These are phyloP conservation scores for Sarocladium oryzae DNA, from an alignment of 2,329 filamentous ascomycete species.

Conservation along the genomic window DNA sequence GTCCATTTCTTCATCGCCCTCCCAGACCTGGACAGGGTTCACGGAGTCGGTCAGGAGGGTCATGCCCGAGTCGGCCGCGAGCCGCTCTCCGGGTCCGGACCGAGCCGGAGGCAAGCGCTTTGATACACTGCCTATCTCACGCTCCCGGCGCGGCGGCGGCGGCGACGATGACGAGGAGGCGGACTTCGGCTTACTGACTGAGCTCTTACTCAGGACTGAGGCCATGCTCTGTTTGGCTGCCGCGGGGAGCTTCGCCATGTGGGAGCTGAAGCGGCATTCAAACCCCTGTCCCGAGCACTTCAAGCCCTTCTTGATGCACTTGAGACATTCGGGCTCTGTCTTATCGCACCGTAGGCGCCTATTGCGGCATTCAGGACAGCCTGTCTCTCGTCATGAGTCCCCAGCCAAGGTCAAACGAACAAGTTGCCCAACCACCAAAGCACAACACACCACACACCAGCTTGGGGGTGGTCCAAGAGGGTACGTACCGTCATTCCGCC, in stretches of 20 bases:
- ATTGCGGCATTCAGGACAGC: slow-evolving; percentile 29
- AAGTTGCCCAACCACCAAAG: background rate
- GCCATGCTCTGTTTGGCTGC: no score
- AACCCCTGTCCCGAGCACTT: slow-evolving; percentile 22
- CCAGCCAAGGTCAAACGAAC: background rate
- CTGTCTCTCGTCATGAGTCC: no score
- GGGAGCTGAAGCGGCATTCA: slow-evolving; percentile 20
- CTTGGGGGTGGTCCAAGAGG: background rate
- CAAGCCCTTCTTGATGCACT: slow-evolving; percentile 24
- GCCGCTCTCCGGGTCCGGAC: no score
- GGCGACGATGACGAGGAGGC: no score
- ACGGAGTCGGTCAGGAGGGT: no score
- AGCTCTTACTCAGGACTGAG: no score
- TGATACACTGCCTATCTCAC: background rate
- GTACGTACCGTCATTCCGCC: background rate
- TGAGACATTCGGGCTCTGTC: slow-evolving; percentile 23
- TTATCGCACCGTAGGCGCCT: slow-evolving; percentile 29
- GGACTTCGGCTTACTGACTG: no score
- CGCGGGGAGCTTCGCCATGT: background rate
- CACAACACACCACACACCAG: no score
- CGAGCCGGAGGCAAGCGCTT: background rate
- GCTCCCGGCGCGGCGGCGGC: no score
- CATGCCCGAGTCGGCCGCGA: no score
- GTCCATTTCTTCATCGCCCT: no score
- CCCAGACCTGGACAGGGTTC: no score